phyloP scores from a whole-genome alignment of 129 eudicot genomes.

The Helianthus tuberosus region DNA sequence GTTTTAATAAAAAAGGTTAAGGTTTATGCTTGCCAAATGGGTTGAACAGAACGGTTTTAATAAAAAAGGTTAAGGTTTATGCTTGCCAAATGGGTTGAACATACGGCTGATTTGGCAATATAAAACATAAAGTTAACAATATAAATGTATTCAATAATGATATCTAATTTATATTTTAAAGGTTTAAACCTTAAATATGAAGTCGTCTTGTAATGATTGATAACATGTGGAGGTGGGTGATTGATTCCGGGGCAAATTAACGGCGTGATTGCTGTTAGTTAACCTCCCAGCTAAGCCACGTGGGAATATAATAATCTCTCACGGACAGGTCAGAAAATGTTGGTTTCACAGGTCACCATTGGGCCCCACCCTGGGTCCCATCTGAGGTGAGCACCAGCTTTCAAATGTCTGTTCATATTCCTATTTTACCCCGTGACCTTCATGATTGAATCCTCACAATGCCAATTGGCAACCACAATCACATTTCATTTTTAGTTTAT shows the following conservation, averaged over 20 bases:
- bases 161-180: too few relatives aligned
- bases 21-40: too few relatives aligned
- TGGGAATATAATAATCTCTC: slow-evolving; percentile 35
- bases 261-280: slow-evolving; percentile 43
- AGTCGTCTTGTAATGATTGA: slow-evolving; percentile 20
- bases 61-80: too few relatives aligned
- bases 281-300: slow-evolving; percentile 42
- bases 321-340: slow-evolving; percentile 45
- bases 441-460: slow-evolving; percentile 1
- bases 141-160: too few relatives aligned
- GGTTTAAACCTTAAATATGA: background rate
- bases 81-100: too few relatives aligned
- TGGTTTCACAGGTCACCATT: slow-evolving; percentile 43
- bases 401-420: background rate
- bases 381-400: slow-evolving; percentile 34
- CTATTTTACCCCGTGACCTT: slow-evolving; percentile 29
- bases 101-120: too few relatives aligned
- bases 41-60: too few relatives aligned
- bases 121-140: too few relatives aligned
- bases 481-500: too few relatives aligned
- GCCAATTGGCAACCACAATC: background rate
- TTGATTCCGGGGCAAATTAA: slow-evolving; percentile 20
- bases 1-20: too few relatives aligned
- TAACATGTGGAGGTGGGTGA: slow-evolving; percentile 31
- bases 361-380: slow-evolving; percentile 28